Base-by-base conservation (phyloP, 1,284 basidiomycete species). In the Coniophora puteana region DNA sequence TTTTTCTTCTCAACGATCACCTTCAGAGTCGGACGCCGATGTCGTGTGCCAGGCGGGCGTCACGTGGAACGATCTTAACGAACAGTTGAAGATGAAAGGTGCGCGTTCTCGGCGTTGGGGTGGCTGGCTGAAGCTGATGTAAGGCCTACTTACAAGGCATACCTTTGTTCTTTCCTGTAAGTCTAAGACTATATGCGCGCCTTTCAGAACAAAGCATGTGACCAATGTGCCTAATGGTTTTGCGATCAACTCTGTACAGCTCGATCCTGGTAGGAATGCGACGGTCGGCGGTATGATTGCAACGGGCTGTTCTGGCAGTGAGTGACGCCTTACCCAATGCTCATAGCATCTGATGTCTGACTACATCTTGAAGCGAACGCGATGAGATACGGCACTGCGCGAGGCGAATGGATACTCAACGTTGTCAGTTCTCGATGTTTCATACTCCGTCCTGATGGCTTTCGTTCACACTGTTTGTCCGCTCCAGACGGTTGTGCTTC, bases 261-360 rank as follows among this genome's bases (percentile, higher is more conserved):
- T 86, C 39, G 87, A 91, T 55, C 88, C 86, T 3, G 81, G 71
- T 2, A 80, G 79, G 6, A 72, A 73, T 18, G 90, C 91, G 1
- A 89, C 88, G 0, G 83, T 95, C 38, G 92, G 91, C 30, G 92
- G 92, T 0, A 94, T 96, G 89, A 70, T 89, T 4, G 83, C 83
- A 36, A 92, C 85, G 0, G 85, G 85, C 0, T 86, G 82, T 53
- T 84, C 79, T 30, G 83, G 83, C 47, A 83, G 82, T 83, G 51
- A 46, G 78, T 40, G 4, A 13, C 14, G 28, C 35, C 32, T 5
- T 17, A 4, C 7, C 11, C n/a, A 27, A 40, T 27, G 38, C 17
- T 38, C 24, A 22, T 31, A 40, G 33, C 31, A 38, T n/a, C 13
- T 38, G 5, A 20, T 13, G 13, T 36, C 33, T 28, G n/a, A 33